Percentiles rank a stretch among this genome's conserved stretches.
phyloP scores from a whole-genome alignment of 2,329 filamentous ascomycete species.

The Pseudogymnoascus sp. region DNA sequence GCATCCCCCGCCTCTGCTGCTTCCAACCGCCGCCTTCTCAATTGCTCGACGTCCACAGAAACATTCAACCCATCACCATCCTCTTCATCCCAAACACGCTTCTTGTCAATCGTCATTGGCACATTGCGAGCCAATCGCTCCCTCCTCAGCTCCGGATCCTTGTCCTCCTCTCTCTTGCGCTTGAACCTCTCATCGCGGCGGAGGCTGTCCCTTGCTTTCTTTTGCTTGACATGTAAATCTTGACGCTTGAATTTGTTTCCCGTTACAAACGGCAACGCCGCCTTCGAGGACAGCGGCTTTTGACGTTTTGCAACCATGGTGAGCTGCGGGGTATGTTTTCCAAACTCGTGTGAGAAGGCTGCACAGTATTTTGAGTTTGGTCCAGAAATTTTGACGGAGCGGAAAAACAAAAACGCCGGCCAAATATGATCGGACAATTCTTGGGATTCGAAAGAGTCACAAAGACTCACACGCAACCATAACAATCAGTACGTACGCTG shows the following conservation, averaged over 20 bases:
- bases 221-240: conserved; percentile 70
- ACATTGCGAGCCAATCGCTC: conserved; percentile 71
- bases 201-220: conserved; percentile 65
- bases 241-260: conserved; percentile 76
- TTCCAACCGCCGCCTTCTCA: conserved; percentile 50
- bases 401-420: conserved; percentile 11
- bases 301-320: conserved; percentile 44
- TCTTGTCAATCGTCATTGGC: conserved; percentile 74
- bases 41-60: conserved; percentile 49
- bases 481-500: conserved; percentile 8
- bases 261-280: conserved; percentile 45
- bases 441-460: conserved; percentile 1
- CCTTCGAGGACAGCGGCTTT: conserved; percentile 35
- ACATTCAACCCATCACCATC: conserved; percentile 51
- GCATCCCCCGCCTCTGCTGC: conserved; percentile 41
- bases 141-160: conserved; percentile 67
- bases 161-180: conserved; percentile 76
- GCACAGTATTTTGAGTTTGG: background rate
- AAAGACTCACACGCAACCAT: background rate
- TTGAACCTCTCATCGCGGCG: conserved; percentile 71
- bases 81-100: conserved; percentile 81
- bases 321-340: conserved; percentile 17
- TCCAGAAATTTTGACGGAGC: conserved; percentile 8
- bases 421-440: background rate
- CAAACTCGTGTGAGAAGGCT: background rate